Evolutionary conservation across 2,329 filamentous ascomycete species (phyloP).

Genomic region (Verticillium nubilum): DNA sequence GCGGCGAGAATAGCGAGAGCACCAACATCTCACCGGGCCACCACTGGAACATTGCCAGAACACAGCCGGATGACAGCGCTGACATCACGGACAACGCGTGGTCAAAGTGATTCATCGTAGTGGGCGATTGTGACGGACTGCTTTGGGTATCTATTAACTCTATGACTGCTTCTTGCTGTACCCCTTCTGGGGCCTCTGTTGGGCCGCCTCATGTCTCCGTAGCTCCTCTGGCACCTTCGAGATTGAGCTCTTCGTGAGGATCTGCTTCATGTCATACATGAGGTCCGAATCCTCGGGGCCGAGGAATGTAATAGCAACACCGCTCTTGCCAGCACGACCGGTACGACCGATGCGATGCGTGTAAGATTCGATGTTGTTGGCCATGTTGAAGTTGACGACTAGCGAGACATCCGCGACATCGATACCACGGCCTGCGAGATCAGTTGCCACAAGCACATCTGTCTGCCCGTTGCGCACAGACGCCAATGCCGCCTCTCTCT

Average conservation of each 20-base stretch:
- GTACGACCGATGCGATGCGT: slow-evolving; percentile 96
- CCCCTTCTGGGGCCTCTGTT: slow-evolving; percentile 58
- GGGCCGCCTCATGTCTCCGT: slow-evolving; percentile 82
- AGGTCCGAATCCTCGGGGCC: slow-evolving; percentile 86
- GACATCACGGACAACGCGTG: no score
- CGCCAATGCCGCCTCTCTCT: slow-evolving; percentile 86
- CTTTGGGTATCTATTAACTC: background rate
- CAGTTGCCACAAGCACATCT: slow-evolving; percentile 90
- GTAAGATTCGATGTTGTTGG: slow-evolving; percentile 85
- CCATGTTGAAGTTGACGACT: slow-evolving; percentile 99
- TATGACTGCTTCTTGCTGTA: background rate
- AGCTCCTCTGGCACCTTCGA: slow-evolving; percentile 89
- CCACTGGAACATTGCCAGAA: no score
- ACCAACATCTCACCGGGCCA: background rate
- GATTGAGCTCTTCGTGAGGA: slow-evolving; percentile 85
- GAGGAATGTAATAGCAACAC: slow-evolving; percentile 93
- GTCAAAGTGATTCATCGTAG: no score
- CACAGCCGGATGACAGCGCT: no score
- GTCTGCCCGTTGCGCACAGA: slow-evolving; percentile 76
- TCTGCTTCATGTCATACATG: slow-evolving; percentile 92
- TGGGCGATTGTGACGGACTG: no score
- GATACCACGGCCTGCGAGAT: slow-evolving; percentile 94
- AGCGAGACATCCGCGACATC: slow-evolving; percentile 91
- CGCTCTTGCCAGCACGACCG: slow-evolving; percentile 93
- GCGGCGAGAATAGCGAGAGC: background rate